phyloP scores from a whole-genome alignment of 306 rosid species.

The Cicer judaicum region DNA sequence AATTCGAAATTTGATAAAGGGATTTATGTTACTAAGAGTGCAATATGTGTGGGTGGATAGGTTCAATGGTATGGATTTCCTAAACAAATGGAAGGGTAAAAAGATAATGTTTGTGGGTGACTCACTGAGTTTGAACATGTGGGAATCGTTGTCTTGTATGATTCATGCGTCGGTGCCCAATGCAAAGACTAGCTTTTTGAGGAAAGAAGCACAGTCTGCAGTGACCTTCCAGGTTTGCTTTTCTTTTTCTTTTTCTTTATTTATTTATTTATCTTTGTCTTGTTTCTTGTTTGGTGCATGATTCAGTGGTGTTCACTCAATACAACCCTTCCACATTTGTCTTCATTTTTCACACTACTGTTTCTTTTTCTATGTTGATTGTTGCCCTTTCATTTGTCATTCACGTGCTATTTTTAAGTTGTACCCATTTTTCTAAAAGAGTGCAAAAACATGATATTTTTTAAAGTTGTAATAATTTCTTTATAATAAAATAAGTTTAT shows the following conservation, averaged over 20 bases:
- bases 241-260: neutral
- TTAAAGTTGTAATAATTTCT: no score
- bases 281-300: no score
- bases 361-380: no score
- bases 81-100: conserved; percentile 79
- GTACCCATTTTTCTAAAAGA: no score
- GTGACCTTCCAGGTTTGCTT: conserved; percentile 72
- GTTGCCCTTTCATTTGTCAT: no score
- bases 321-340: no score
- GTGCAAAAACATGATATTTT: no score
- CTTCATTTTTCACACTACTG: no score
- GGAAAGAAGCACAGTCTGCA: conserved; percentile 52
- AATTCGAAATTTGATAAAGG: conserved; percentile 12
- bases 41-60: conserved; percentile 41
- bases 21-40: neutral
- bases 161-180: conserved; percentile 86
- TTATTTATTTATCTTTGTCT: neutral
- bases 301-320: no score
- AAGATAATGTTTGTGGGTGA: conserved; percentile 99
- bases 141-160: conserved; percentile 92
- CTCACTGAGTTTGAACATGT: conserved; percentile 96
- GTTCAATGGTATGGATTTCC: conserved; percentile 69
- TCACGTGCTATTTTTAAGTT: no score
- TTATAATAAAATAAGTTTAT: no score
- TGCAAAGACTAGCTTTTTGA: conserved; percentile 57